Evolutionary conservation across 1,284 basidiomycete species (phyloP), one percentile per base, ranked within the genome.

Genomic region (Dichomitus squalens): DNA sequence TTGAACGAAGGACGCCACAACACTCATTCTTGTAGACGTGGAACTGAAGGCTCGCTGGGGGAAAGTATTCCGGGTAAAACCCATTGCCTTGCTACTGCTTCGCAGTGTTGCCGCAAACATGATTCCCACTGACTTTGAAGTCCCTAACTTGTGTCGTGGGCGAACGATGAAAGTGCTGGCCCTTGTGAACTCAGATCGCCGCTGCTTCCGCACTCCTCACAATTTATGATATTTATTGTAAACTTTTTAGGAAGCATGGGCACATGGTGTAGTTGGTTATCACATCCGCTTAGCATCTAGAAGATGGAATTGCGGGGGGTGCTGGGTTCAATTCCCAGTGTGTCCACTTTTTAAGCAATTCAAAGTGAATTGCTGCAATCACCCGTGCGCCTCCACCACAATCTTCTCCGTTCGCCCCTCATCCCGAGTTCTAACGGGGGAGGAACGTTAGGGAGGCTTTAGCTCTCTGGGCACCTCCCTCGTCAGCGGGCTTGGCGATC

Each of bases 181-280:
- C n/a, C n/a, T n/a, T n/a, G n/a, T n/a, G n/a, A n/a, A n/a, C n/a
- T n/a, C 41, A n/a, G 16, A n/a, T 16, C 16, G 41, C 25, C 41
- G 41, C 7, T 16, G 2, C 16, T 41, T 41, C 40, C 38, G 38
- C 20, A 18, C 11, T 21, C 18, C 7, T 11, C 7, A 11, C 3
- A 16, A 21, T 4, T 21, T 9, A 40, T 18, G 4, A 18, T 9
- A 40, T 21, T 0, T 29, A 27, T n/a, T n/a, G n/a, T n/a, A n/a
- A n/a, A n/a, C n/a, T n/a, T n/a, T n/a, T n/a, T n/a, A n/a, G n/a
- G n/a, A n/a, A n/a, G 29, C 50, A 61, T 27, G 74, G 75, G 75
- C 75, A 69, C 70, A 75, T 78, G 75, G 75, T 78, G 76, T 76
- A 77, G 76, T 75, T 76, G 76, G 76, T 76, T 76, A 78, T 78